Base-by-base conservation (phyloP, 129 eudicot genomes). In the Lactuca sativa region DNA sequence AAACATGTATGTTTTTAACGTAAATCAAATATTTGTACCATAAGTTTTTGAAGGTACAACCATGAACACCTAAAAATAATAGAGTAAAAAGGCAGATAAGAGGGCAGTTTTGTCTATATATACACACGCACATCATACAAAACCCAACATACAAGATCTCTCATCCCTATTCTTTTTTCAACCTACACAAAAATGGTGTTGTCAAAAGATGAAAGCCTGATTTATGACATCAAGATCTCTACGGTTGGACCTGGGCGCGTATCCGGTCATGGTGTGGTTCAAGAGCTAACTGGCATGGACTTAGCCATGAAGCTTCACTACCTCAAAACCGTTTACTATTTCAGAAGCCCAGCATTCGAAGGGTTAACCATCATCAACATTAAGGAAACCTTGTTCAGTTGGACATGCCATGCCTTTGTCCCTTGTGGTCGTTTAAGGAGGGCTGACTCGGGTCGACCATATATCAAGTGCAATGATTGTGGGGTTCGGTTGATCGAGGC, bases 381-480 rank as follows among this genome's bases (percentile, higher is more conserved):
- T 0, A 86, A 81, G 67, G 93, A 83, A 62, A 56, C 76, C n/a
- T 67, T 81, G 76, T 86, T 86, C 61, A n/a, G 18, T 14, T 84
- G 89, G 93, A 54, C 78, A 9, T 62, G 67, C 63, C 36, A 78
- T 41, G 81, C 31, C 43, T 64, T 74, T 37, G 61, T 63, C 10
- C 15, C 80, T 8, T 78, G 83, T 31, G 93, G 93, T 12, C 74
- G 93, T 30, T 78, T 86, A 37, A 61, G 93, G 36, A 25, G 86
- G 47, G 58, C 64, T 34, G 81, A 78, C 30, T 41, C 71, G 6
- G 86, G 89, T 12, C 59, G 93, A 66, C 81, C 93, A 1, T 84
- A 71, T 53, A 70, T 86, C 41, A 86, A 86, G 59, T 86, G 93
- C 56, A 86, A 86, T 48, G 93, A 86, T 54, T 86, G 93, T 49